phyloP scores from a whole-genome alignment of 75 land plant species.

The Selaginella tamariscina region DNA sequence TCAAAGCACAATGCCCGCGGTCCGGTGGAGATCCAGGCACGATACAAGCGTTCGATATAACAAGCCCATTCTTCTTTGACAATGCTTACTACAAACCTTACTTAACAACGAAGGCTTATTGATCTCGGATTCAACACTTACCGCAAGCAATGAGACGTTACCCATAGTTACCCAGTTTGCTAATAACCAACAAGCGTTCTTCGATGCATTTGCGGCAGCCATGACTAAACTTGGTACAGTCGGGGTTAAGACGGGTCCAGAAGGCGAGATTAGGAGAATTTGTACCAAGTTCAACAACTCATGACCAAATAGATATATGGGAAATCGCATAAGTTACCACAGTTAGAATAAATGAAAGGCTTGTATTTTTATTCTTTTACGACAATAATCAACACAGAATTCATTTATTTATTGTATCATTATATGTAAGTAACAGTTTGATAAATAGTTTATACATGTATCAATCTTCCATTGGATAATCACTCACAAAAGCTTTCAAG shows the following conservation, averaged over 20 bases:
- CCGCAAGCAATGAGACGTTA: background rate
- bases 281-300: constrained; percentile 10
- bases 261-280: constrained; percentile 6
- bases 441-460: no score
- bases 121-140: background rate
- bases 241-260: constrained; percentile 2
- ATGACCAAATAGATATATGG: no score
- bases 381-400: no score
- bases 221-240: background rate
- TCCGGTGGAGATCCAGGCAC: background rate
- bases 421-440: no score
- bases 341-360: no score
- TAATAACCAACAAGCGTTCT: background rate
- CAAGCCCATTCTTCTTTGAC: background rate
- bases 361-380: no score
- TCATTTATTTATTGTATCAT: no score
- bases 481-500: no score
- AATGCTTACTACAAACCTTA: constrained; percentile 7
- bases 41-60: constrained; percentile 8
- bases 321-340: no score
- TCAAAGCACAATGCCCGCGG: background rate
- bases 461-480: no score
- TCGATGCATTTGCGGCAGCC: background rate
- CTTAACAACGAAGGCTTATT: background rate
- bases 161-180: constrained; percentile 1